These are phyloP conservation scores for Silene vulgaris DNA, from an alignment of 179 eudicot genomes.

Conservation along the genomic window DNA sequence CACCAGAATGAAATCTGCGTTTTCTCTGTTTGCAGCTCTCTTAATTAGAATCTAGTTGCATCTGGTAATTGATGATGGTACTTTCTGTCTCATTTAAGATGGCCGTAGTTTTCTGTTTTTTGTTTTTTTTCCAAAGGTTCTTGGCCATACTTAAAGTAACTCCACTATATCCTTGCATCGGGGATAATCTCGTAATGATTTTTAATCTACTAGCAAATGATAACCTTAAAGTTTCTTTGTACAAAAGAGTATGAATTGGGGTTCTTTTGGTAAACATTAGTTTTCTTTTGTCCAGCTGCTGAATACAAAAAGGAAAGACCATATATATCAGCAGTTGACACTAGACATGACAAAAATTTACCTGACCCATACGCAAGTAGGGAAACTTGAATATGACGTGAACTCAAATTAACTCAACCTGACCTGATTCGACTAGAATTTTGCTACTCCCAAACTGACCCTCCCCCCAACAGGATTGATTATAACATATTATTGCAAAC, in stretches of 20 bases:
- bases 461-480: no score
- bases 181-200: not conserved
- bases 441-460: no score
- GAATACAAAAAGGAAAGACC: slow-evolving; percentile 2
- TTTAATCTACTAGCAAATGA: not conserved
- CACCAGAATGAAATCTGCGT: not conserved
- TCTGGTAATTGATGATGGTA: not conserved
- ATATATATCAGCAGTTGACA: not conserved
- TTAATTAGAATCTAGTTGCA: not conserved
- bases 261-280: not conserved
- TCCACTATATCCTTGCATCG: not conserved
- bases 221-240: not conserved
- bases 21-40: not conserved
- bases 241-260: slow-evolving; percentile 7
- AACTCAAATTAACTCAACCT: no score
- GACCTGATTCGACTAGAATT: no score
- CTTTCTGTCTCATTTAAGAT: not conserved
- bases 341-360: no score
- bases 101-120: not conserved
- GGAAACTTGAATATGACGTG: no score
- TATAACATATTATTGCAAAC: no score
- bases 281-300: not conserved
- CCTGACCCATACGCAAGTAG: no score
- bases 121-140: not conserved
- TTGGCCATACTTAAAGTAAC: not conserved